Evolutionary conservation across 2,329 filamentous ascomycete species (phyloP), one percentile per base, ranked within the genome.

Genomic region (Cladosporium phlei): DNA sequence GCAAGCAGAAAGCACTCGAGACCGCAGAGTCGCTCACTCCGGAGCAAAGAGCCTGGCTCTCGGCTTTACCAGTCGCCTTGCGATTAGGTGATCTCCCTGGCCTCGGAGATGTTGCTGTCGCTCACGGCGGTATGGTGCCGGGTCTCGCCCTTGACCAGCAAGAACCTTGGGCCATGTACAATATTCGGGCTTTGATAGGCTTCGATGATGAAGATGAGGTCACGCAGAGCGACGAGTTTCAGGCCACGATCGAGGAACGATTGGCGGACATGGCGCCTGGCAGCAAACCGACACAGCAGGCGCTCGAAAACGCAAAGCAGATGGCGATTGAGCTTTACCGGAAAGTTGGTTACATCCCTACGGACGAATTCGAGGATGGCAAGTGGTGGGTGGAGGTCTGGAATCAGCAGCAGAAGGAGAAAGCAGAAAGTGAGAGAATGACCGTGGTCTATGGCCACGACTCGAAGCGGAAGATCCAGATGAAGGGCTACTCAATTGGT

Each of bases 111-210:
- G 22, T 32, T 33, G 27, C 30, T 11, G 44, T 47, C 27, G 44
- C 34, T 19, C 44, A 47, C 28, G 44, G 27, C 28, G 44, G 44
- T 6, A 32, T 47, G 37, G 44, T 47, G 22, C 44, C 44, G 11
- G 44, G 29, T 4, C 27, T 47, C 12, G 14, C 7, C 11, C 9
- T 47, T 3, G 35, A 34, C 2, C 24, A 47, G 3, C 44, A 47
- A 28, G 44, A 47, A 17, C n/a, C 27, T 14, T 47, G 37, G 35
- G 27, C 37, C 12, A 33, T 47, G 27, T 34, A 39, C 29, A 47
- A 47, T 28, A 47, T 47, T n/a, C 44, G 44, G 10, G 37, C 35
- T 6, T 20, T 47, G 19, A 47, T 40, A 20, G 32, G 37, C 12
- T 25, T 43, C 28, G 11, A 43, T 10, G 17, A 33, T 17, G 17